These are phyloP conservation scores for Syncephalastrum contaminatum DNA, from an alignment of 371 early-diverging fungal genomes.

Conservation along the genomic window DNA sequence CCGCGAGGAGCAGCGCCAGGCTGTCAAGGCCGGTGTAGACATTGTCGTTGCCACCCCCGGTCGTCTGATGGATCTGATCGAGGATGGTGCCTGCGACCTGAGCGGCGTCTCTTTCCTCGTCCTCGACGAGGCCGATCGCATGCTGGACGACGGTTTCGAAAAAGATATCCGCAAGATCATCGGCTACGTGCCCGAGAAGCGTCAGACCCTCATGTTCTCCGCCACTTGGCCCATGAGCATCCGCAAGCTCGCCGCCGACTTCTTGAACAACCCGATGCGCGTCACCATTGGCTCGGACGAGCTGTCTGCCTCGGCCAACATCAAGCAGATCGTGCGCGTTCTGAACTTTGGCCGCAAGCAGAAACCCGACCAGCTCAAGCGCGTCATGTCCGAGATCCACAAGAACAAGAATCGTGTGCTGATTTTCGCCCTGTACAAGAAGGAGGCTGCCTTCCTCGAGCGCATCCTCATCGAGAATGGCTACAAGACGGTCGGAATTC, in stretches of 20 bases:
- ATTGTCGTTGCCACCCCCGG: conserved; percentile 96
- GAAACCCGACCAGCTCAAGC: conserved; percentile 81
- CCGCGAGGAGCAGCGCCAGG: conserved; percentile 62
- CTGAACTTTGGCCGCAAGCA: conserved; percentile 62
- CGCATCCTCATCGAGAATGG: conserved; percentile 67
- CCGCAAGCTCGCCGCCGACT: conserved; percentile 82
- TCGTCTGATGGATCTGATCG: conserved; percentile 88
- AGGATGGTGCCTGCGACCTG: conserved; percentile 72
- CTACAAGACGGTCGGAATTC: conserved; percentile 83
- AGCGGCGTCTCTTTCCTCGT: conserved; percentile 79
- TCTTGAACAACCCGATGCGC: conserved; percentile 82
- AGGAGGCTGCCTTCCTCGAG: conserved; percentile 87
- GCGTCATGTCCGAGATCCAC: conserved; percentile 82
- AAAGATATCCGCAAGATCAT: conserved; percentile 85
- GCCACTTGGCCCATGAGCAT: conserved; percentile 80
- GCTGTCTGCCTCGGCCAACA: conserved; percentile 86
- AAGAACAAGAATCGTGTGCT: conserved; percentile 80
- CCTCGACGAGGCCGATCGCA: conserved; percentile 96
- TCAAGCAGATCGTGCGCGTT: conserved; percentile 94
- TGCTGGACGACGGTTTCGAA: conserved; percentile 93
- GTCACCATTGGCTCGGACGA: conserved; percentile 94
- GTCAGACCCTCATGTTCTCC: conserved; percentile 91
- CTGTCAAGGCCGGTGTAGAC: conserved; percentile 67
- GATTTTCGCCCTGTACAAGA: conserved; percentile 93
- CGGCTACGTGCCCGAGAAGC: conserved; percentile 49